phyloP scores from a whole-genome alignment of 2,329 filamentous ascomycete species.

The Aspergillus pseudotamarii region DNA sequence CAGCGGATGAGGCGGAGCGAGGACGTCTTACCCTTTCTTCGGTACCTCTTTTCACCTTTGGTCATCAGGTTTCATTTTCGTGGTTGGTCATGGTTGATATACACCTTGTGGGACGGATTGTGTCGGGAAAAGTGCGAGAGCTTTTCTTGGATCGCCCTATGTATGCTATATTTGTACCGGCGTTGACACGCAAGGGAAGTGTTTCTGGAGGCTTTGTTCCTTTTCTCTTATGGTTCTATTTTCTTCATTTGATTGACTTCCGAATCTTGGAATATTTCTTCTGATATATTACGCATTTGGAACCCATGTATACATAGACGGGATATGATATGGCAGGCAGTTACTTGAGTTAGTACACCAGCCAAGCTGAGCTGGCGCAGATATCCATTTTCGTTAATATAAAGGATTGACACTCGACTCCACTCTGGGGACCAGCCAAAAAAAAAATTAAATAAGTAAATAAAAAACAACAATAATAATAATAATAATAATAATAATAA shows the following conservation, averaged over 20 bases:
- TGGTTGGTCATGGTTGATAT: slow-evolving; percentile 3
- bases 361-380: not conserved
- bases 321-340: slow-evolving; percentile 7
- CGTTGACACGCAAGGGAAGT: slow-evolving; percentile 7
- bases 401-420: not conserved
- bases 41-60: not conserved
- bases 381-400: slow-evolving; percentile 6
- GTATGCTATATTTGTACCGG: slow-evolving; percentile 11
- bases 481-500: too few species aligned
- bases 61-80: not conserved
- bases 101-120: slow-evolving; percentile 1
- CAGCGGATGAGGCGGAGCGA: not conserved
- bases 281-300: slow-evolving; percentile 2
- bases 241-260: not conserved
- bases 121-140: slow-evolving; percentile 2
- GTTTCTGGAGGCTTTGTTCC: slow-evolving; percentile 6
- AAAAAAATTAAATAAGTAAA: too few species aligned
- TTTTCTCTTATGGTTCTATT: not conserved
- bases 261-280: not conserved
- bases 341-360: not conserved
- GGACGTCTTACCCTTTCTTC: not conserved
- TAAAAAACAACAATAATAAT: too few species aligned
- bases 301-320: slow-evolving; percentile 6
- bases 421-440: not conserved
- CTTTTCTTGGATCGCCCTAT: slow-evolving; percentile 11